phyloP scores from a whole-genome alignment of 164 flowering plant genomes.

The Vitis rupestris region DNA sequence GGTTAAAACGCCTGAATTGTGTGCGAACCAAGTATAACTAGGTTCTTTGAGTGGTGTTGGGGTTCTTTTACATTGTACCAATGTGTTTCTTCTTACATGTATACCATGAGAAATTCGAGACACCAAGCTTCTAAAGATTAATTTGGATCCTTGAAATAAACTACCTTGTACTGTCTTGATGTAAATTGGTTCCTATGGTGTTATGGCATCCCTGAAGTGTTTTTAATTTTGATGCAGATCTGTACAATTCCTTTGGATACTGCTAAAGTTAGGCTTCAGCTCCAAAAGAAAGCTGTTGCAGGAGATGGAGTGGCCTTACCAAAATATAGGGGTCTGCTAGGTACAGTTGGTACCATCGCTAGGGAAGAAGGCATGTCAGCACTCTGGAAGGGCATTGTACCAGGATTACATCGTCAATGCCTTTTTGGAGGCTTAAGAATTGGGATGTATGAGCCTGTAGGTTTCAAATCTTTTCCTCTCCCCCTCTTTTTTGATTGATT shows the following conservation, averaged over 20 bases:
- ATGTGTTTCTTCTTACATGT: no score
- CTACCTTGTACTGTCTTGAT: no score
- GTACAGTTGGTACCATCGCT: conserved; percentile 89
- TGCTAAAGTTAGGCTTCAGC: conserved; percentile 96
- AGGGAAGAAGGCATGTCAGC: conserved; percentile 89
- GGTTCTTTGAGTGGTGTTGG: no score
- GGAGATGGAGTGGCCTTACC: conserved; percentile 61
- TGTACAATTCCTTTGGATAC: conserved; percentile 95
- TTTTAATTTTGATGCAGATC: conserved; percentile 43
- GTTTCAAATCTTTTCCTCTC: conserved; percentile 24
- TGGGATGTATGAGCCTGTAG: conserved; percentile 90
- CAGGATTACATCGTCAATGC: conserved; percentile 95
- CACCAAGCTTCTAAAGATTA: no score
- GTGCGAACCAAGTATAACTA: no score
- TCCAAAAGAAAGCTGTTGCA: conserved; percentile 64
- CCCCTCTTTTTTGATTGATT: not conserved
- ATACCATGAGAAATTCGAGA: no score
- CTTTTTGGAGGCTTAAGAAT: conserved; percentile 90
- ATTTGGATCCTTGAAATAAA: no score
- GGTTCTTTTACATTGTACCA: no score
- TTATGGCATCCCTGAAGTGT: not conserved
- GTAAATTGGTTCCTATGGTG: not conserved
- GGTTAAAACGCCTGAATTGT: no score
- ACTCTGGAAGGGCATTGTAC: conserved; percentile 96
- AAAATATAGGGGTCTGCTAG: conserved; percentile 87